Base-by-base conservation (phyloP, 352 stramenopile species). In the Phytophthora pseudosyringae region DNA sequence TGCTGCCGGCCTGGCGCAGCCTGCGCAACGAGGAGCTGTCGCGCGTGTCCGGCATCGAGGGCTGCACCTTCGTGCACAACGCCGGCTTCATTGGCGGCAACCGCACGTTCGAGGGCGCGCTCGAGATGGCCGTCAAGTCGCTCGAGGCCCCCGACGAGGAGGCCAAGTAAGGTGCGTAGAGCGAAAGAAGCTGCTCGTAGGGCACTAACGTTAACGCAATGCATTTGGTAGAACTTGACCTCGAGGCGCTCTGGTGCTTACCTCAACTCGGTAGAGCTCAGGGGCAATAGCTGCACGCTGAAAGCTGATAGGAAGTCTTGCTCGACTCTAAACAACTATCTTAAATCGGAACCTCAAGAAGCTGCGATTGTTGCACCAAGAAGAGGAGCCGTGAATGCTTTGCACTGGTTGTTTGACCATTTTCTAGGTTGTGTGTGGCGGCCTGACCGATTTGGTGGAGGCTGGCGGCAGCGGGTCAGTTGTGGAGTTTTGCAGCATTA, bases 81-180 rank as follows among this genome's bases (percentile, higher is more conserved):
- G 93, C 90, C n/a, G 98, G 98, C 35, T 99, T 99, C 78, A 99
- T 99, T 59, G 98, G 98, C 11, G 98, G 97, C 59, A 99, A 99
- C 82, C 89, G 91, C 49, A 99, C 83, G 35, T 98, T 91, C 60
- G 94, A 99, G 54, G 98, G 97, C 25, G 98, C 94, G 4, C 72
- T 99, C 36, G 64, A 93, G 53, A 99, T 99, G 97, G 97, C 97
- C 0, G 71, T 77, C 39, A 71, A 87, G 61, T 91, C 83, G 16
- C 67, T 95, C 10, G 66, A 83, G 32, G 55, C 55, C 4, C 55
- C 51, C 8, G 54, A 68, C 5, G 64, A 78, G 46, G 55, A 65
- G 46, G 46, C 38, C 55, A 68, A 68, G 51, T 71, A 59, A 52
- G 16, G 7, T 15, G 12, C 18, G 35, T 49, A 18, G 28, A 4